Conservation (phyloP, 2,329 filamentous ascomycete genomes). For the Venturia effusa region DNA sequence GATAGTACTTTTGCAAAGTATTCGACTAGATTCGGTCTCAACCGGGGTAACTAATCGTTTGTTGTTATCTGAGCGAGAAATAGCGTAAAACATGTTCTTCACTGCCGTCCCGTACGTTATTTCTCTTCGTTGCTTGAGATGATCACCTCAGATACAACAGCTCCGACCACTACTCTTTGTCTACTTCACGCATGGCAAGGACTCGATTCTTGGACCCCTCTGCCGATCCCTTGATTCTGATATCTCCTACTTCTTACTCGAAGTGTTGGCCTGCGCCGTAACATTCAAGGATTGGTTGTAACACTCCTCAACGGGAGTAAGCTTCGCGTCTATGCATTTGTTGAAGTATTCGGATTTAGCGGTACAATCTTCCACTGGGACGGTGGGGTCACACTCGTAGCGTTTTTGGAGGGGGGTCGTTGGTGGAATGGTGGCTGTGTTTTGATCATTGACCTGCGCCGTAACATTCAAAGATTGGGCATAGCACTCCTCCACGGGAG, state of each 20-base stretch:
- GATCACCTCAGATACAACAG: too few species aligned
- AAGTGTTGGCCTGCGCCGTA: neutral
- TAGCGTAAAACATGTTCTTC: neutral
- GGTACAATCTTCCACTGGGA: neutral
- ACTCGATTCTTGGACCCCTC: too few species aligned
- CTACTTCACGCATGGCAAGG: too few species aligned
- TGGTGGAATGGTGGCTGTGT: neutral
- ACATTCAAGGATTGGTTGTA: neutral
- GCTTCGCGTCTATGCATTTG: neutral
- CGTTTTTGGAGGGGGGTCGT: neutral
- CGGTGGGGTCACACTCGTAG: neutral
- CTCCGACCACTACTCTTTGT: too few species aligned
- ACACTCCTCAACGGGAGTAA: neutral
- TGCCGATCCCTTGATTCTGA: too few species aligned
- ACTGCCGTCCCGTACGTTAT: neutral
- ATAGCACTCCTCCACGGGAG: neutral
- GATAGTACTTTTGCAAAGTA: slow-evolving; percentile 25
- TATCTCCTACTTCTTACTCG: neutral
- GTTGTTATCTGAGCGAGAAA: neutral
- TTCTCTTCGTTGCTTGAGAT: neutral
- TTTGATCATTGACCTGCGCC: neutral
- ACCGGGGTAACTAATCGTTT: neutral
- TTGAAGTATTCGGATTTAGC: neutral
- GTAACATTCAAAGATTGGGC: neutral
- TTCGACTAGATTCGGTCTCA: slow-evolving; percentile 24